A percentile compares a stretch with the other conserved stretches of the same genome.
phyloP scores from a whole-genome alignment of 2,329 filamentous ascomycete species.

The Arthroderma sp. region DNA sequence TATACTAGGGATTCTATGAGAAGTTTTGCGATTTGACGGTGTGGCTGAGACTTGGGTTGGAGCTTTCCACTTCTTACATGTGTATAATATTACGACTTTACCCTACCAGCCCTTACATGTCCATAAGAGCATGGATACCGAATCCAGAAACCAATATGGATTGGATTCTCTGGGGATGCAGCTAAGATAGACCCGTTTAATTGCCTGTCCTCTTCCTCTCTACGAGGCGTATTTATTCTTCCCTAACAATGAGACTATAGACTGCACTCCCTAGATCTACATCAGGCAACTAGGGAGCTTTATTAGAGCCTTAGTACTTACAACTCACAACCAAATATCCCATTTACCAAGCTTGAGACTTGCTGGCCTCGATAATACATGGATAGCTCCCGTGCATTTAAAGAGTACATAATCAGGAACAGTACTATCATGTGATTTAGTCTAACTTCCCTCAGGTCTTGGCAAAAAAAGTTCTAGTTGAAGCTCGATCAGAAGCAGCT shows the following conservation, averaged over 20 bases:
- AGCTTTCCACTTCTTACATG: not conserved
- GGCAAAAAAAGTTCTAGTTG: conserved; percentile 7
- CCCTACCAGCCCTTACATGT: not conserved
- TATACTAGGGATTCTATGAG: not conserved
- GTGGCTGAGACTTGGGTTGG: not conserved
- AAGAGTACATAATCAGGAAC: not conserved
- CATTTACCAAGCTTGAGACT: too few species aligned
- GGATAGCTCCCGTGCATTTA: too few species aligned
- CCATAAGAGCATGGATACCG: not conserved
- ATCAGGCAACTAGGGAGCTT: too few species aligned
- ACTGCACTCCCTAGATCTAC: too few species aligned
- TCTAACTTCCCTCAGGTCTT: not conserved
- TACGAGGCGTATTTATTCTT: too few species aligned
- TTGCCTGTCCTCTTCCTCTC: not conserved
- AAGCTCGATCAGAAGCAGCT: not conserved
- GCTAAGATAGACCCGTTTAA: not conserved
- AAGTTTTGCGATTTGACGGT: not conserved
- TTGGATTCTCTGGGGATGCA: not conserved
- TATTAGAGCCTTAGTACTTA: too few species aligned
- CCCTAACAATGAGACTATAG: too few species aligned
- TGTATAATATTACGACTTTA: conserved; percentile 3
- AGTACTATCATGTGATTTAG: not conserved
- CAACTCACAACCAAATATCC: too few species aligned
- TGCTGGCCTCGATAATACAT: too few species aligned
- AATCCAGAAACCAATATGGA: not conserved